Base-by-base conservation (phyloP, 2,329 filamentous ascomycete species). In the Phialophora verrucosa region DNA sequence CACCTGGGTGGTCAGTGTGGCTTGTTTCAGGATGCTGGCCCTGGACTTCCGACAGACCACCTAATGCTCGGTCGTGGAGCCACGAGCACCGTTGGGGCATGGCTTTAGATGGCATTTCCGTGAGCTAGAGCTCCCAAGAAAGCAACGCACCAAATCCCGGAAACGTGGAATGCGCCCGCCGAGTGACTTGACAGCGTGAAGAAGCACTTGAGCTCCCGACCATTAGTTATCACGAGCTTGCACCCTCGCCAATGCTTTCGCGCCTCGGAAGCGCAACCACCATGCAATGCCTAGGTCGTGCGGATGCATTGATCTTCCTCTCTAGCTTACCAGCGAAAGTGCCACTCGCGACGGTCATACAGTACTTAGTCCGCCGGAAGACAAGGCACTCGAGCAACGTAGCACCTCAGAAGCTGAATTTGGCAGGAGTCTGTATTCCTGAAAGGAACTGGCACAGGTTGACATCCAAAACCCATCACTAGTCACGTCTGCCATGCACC, bases 21-120 rank as follows among this genome's bases (percentile, higher is more conserved):
- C 66, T 64, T 66, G 67, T 69, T 69, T 69, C 67, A 69, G 64
- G 59, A 61, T 51, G 59, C 59, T 61, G 59, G 58, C 61, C 57
- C 47, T 62, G 50, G 62, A 50, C 59, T 51, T 51, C n/a, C 35
- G 47, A 20, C 38, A 31, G 20, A 56, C 64, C 49, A 59, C 58
- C 58, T 32, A 44, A 29, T 49, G 35, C 53, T 44, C 20, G 54
- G 12, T 44, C 35, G 44, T 64, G 57, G 50, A 61, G 59, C 59
- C 47, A n/a, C 59, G 47, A 61, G 59, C 59, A 61, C 59, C 23
- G 20, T 54, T 61, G 3, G 32, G 51, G 59, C 51, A 54, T 49
- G 59, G 59, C 59, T 54, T 32, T 25, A 17, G 23, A 35, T 61
- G 59, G 31, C 49, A 61, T 25, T 61, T 54, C 59, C 59, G 59